Percentiles rank a stretch among this genome's conserved stretches.
These are phyloP conservation scores for Penicillium manginii DNA, from an alignment of 495 filamentous ascomycete species.

Conservation along the genomic window DNA sequence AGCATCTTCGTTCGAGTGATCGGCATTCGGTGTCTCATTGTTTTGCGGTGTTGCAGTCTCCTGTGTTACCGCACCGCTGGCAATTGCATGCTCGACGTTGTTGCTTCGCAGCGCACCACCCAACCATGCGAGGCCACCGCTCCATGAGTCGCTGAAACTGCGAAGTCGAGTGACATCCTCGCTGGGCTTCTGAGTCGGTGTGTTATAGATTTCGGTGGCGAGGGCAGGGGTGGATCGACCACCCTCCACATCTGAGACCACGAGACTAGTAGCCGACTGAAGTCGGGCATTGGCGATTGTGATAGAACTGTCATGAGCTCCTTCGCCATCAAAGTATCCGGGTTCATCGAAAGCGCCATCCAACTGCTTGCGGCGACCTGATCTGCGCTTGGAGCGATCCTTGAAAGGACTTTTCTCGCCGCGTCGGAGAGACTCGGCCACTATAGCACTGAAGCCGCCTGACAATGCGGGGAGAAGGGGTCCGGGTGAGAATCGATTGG, in stretches of 20 bases:
- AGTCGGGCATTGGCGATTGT: slow-evolving; percentile 35
- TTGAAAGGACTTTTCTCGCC: slow-evolving; percentile 49
- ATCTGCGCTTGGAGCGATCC: slow-evolving; percentile 31
- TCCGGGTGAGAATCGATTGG: slow-evolving; percentile 46
- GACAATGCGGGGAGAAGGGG: slow-evolving; percentile 51
- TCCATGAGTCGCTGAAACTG: slow-evolving; percentile 52
- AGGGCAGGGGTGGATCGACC: slow-evolving; percentile 33
- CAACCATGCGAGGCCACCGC: slow-evolving; percentile 46
- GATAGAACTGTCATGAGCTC: slow-evolving; percentile 21
- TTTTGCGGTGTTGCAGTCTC: slow-evolving; percentile 19
- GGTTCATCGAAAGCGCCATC: slow-evolving; percentile 33
- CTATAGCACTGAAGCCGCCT: slow-evolving; percentile 59
- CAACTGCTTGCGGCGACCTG: slow-evolving; percentile 32
- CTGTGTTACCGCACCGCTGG: slow-evolving; percentile 21
- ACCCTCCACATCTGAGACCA: slow-evolving; percentile 25
- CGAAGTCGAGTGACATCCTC: slow-evolving; percentile 37
- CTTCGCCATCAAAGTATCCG: slow-evolving; percentile 19
- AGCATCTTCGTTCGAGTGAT: slow-evolving; percentile 3
- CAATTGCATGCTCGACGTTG: slow-evolving; percentile 4
- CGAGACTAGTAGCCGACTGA: slow-evolving; percentile 34
- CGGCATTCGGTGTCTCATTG: slow-evolving; percentile 5
- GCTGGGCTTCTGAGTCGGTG: slow-evolving; percentile 12
- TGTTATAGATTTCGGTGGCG: slow-evolving; percentile 20
- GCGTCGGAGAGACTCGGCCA: slow-evolving; percentile 64
- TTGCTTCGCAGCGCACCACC: slow-evolving; percentile 35